Evolutionary conservation across 805 yeast species (phyloP), one percentile per base, ranked within the genome.

Genomic region (Wickerhamiella shivajii): DNA sequence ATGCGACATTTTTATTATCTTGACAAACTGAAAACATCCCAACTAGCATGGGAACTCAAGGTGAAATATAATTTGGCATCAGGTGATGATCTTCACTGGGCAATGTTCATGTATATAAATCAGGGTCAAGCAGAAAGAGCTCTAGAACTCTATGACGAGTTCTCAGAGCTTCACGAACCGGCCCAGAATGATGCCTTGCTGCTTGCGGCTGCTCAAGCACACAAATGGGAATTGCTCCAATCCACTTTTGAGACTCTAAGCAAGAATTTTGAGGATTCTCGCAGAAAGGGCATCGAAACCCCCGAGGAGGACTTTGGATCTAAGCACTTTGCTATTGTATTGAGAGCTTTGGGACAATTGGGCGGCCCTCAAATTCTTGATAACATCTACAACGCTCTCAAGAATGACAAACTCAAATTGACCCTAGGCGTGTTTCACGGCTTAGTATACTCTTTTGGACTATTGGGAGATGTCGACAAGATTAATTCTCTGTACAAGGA

Each of bases 261-360:
- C 22, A 11, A 24, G 2, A 8, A 30, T 18, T 4, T 17, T 6
- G 10, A 27, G 17, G 23, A 19, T 25, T 3, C n/a, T 14, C 12
- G 18, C 19, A 22, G 23, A 5, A 14, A 27, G 22, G 11, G 13
- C 13, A 5, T 5, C 5, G 14, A 27, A 7, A n/a, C 12, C 21
- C 5, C 12, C 14, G 20, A 10, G 7, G 12, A n/a, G 16, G 22
- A 27, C 5, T 24, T 44, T 18, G 61, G 58, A 15, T 58, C 67
- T 49, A 46, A 45, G 6, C 80, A 77, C 43, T 77, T 77, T 47
- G 60, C 67, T 3, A 64, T 71, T 12, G 71, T 75, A 9, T 72
- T 78, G 67, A 53, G 59, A 34, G 71, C 77, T 0, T 54, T 78
- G 39, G 73, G 79, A 1, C 41, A 46, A 4, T 49, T 57, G 21